Percentiles rank a stretch among this genome's conserved stretches.
Conservation (phyloP, 495 filamentous ascomycete species). For the Xylaria scruposa region DNA sequence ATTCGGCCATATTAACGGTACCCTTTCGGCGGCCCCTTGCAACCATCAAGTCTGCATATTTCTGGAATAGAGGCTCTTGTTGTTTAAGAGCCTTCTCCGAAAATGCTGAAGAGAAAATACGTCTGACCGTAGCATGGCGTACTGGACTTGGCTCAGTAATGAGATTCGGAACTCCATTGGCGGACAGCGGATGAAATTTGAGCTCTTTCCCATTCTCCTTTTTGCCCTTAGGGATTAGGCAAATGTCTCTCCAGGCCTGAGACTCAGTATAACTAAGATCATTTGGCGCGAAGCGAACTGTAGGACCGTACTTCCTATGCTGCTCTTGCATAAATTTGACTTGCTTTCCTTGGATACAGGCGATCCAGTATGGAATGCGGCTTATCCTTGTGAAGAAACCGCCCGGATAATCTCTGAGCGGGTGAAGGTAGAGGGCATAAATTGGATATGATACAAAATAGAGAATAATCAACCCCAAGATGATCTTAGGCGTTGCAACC, state of each 20-base stretch:
- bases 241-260: conserved; percentile 58
- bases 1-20: conserved; percentile 43
- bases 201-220: conserved; percentile 32
- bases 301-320: conserved; percentile 51
- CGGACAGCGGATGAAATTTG: conserved; percentile 21
- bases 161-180: conserved; percentile 25
- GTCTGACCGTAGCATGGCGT: conserved; percentile 41
- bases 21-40: conserved; percentile 5
- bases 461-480: conserved; percentile 9
- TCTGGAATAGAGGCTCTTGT: conserved; percentile 52
- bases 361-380: conserved; percentile 32
- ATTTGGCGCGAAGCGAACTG: conserved; percentile 52
- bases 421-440: conserved; percentile 29
- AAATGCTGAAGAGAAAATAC: conserved; percentile 54
- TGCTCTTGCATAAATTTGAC: conserved; percentile 33
- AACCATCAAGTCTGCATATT: conserved; percentile 52
- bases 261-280: conserved; percentile 50
- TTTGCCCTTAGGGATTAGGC: conserved; percentile 38
- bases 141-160: conserved; percentile 15
- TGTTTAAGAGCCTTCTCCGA: conserved; percentile 51
- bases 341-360: conserved; percentile 26
- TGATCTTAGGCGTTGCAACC: not conserved
- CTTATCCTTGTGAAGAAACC: conserved; percentile 1
- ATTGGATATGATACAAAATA: conserved; percentile 22
- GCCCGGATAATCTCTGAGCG: conserved; percentile 28